These are phyloP conservation scores for Chlamydomonas incerta DNA, from an alignment of 139 green algal genomes.

Conservation along the genomic window DNA sequence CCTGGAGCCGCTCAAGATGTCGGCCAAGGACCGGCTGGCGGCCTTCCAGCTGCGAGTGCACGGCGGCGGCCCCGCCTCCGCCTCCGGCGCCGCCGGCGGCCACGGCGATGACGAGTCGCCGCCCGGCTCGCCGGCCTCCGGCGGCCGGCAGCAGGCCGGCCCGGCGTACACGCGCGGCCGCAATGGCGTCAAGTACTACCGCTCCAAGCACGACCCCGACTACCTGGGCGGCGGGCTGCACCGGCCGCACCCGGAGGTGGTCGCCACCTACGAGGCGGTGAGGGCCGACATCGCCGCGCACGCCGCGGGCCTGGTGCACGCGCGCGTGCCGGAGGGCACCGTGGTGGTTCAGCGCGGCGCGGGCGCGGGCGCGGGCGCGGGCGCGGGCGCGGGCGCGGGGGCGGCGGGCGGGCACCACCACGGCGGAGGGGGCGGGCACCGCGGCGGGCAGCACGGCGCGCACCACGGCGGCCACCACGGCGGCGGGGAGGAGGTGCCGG, in stretches of 20 bases:
- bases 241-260: conserved; percentile 27
- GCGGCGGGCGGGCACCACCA: neutral
- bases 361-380: neutral
- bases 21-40: conserved; percentile 25
- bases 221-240: conserved; percentile 52
- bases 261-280: conserved; percentile 38
- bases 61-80: neutral
- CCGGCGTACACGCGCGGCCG: neutral
- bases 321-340: conserved; percentile 17
- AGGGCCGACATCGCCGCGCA: conserved; percentile 48
- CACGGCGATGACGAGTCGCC: neutral
- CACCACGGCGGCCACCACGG: too few relatives aligned
- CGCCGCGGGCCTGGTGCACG: conserved; percentile 19
- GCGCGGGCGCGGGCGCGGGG: neutral
- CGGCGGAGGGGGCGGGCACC: neutral
- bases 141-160: neutral
- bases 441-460: neutral
- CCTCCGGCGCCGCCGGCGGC: neutral
- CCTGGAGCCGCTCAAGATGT: conserved; percentile 12
- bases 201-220: conserved; percentile 33
- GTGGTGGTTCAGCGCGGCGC: neutral
- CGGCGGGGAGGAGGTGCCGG: neutral
- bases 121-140: neutral
- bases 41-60: conserved; percentile 41
- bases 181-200: conserved; percentile 31